These are phyloP conservation scores for Trichosporon sp. DNA, from an alignment of 1,284 basidiomycete genomes.

Conservation along the genomic window DNA sequence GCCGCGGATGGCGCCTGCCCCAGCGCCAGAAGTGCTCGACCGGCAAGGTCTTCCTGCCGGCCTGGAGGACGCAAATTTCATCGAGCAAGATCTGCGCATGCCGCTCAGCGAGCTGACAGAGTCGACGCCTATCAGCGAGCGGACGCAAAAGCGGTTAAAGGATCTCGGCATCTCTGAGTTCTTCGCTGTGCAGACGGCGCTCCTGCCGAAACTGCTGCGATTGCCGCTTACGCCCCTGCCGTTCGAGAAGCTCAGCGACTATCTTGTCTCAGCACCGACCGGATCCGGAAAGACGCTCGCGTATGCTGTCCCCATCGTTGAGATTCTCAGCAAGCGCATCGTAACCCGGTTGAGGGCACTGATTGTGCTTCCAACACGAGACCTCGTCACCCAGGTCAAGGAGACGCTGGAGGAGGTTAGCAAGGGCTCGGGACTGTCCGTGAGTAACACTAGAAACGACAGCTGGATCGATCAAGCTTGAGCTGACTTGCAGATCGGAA, in stretches of 20 bases:
- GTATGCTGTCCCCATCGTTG: conserved; percentile 86
- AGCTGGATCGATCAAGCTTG: neutral
- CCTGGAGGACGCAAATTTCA: conserved; percentile 63
- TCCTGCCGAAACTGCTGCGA: conserved; percentile 37
- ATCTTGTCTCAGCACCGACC: conserved; percentile 95
- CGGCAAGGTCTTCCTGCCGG: conserved; percentile 72
- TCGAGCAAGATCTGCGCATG: conserved; percentile 57
- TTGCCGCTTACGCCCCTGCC: conserved; percentile 57
- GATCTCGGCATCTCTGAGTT: conserved; percentile 73
- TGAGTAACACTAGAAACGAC: conserved; percentile 41
- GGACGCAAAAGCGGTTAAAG: conserved; percentile 59
- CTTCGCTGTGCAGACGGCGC: conserved; percentile 58
- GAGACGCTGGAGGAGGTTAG: conserved; percentile 82
- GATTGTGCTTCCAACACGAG: conserved; percentile 87
- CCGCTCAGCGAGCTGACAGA: conserved; percentile 51
- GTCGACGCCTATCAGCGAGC: conserved; percentile 56
- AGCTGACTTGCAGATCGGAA: conserved; percentile 37
- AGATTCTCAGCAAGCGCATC: conserved; percentile 68
- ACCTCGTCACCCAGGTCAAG: conserved; percentile 86
- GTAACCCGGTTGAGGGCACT: conserved; percentile 84
- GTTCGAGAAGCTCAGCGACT: conserved; percentile 67
- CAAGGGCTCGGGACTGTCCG: conserved; percentile 81
- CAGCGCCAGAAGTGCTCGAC: conserved; percentile 62
- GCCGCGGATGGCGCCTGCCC: conserved; percentile 63
- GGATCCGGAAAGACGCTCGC: conserved; percentile 96